phyloP scores from a whole-genome alignment of 2,329 filamentous ascomycete species.

The Lachnellula cervina region DNA sequence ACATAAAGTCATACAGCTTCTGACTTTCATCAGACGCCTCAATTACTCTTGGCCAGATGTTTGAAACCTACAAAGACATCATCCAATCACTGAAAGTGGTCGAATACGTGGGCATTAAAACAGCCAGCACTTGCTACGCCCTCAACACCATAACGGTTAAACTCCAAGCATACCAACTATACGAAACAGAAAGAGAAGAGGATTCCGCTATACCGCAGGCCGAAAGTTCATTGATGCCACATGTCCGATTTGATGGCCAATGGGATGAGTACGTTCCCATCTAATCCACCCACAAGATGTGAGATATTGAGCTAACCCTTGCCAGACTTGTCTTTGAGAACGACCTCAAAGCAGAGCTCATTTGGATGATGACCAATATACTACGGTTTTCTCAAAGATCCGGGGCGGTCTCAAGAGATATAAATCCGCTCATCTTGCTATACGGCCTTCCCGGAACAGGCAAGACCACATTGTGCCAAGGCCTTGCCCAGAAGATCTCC shows the following conservation, averaged over 20 bases:
- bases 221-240: constrained; percentile 24
- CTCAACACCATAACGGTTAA: constrained; percentile 12
- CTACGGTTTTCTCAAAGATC: constrained; percentile 19
- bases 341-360: constrained; percentile 26
- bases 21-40: constrained; percentile 1
- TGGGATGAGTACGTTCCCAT: constrained; percentile 25
- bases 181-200: constrained; percentile 6
- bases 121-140: constrained; percentile 9
- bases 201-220: constrained; percentile 16
- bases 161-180: constrained; percentile 19
- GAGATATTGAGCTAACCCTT: neutral
- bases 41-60: constrained; percentile 6
- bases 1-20: neutral
- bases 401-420: constrained; percentile 80
- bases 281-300: too few species aligned
- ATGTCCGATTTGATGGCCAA: constrained; percentile 19
- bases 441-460: constrained; percentile 86
- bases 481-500: constrained; percentile 63
- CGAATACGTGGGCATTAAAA: constrained; percentile 20
- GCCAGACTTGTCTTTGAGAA: constrained; percentile 29
- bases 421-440: constrained; percentile 87
- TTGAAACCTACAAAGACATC: constrained; percentile 3
- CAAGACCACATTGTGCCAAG: constrained; percentile 94
- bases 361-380: constrained; percentile 30
- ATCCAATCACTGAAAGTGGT: constrained; percentile 24